Evolutionary conservation across 257 asterid species (phyloP), one percentile per base, ranked within the genome.

Genomic region (Gynochthodes officinalis): DNA sequence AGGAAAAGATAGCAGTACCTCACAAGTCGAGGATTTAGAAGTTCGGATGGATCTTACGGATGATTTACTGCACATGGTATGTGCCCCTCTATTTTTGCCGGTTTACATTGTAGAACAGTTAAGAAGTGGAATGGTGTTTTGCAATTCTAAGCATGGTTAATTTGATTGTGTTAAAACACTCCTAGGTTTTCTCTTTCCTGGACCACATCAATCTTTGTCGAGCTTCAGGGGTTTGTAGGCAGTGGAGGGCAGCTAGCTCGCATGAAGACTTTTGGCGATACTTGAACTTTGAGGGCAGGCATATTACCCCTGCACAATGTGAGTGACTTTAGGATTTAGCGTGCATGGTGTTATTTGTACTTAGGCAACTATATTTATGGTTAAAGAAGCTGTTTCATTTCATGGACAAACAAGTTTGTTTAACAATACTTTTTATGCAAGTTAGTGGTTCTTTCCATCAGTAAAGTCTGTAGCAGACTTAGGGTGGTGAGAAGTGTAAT

Each of bases 191-290:
- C 80, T 78, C 96, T 75, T 95, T 95, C 86, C 84, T 95, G 95
- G 89, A 74, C 63, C 97, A 92, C 75, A 71, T 85, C 69, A 93
- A 92, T 82, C 98, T 95, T 76, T 95, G 99, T 81, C 92, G 89
- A 80, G 96, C 96, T 25, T 91, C 98, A 75, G 82, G 84, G 75
- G 98, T 92, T 76, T 95, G 98, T 83, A 81, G 82, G 84, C 99
- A 92, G 86, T 95, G 99, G 99, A 88, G 97, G 79, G 90, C 86
- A 67, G 94, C 97, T 60, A 90, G 96, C 82, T 86, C 97, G 69
- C 99, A 95, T 78, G 99, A 95, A 84, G 98, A 95, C 78, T 95
- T 95, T 82, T 92, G 98, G 98, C 92, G 96, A 64, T 83, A 77
- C 85, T 80, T 92, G 81, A 89, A 95, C 85, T 95, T 95, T 82